Evolutionary conservation across 2,329 filamentous ascomycete species (phyloP).

Genomic region (Pezicula neosporulosa): DNA sequence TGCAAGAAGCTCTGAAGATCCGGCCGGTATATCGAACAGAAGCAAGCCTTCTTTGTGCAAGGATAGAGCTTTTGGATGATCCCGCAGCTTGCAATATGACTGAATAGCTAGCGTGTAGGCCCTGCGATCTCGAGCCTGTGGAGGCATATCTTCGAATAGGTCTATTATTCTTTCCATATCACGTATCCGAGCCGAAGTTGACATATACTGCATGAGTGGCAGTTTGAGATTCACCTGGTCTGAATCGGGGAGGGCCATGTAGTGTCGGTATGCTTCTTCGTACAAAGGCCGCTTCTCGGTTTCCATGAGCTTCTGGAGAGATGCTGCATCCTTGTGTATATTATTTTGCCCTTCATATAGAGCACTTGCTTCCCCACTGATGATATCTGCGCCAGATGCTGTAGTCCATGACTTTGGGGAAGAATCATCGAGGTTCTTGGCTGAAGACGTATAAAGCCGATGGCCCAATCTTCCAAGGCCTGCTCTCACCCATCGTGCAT

Average conservation of each 20-base stretch:
- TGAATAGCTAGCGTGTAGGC: slow-evolving; percentile 42
- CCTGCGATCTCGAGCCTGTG: slow-evolving; percentile 30
- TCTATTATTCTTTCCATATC: slow-evolving; percentile 38
- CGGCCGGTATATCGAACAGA: slow-evolving; percentile 14
- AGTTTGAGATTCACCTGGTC: slow-evolving; percentile 17
- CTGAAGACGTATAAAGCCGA: slow-evolving; percentile 30
- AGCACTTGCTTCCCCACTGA: neutral
- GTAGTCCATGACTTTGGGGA: neutral
- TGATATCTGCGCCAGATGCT: neutral
- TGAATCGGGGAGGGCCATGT: slow-evolving; percentile 17
- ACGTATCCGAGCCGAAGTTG: slow-evolving; percentile 30
- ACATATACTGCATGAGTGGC: slow-evolving; percentile 33
- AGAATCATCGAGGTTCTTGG: slow-evolving; percentile 10
- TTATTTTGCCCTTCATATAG: neutral
- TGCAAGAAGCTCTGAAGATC: slow-evolving; percentile 18
- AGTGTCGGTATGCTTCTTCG: slow-evolving; percentile 40
- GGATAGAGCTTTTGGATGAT: slow-evolving; percentile 30
- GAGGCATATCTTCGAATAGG: slow-evolving; percentile 37
- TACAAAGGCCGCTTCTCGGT: slow-evolving; percentile 18
- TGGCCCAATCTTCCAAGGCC: slow-evolving; percentile 20
- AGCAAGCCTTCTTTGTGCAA: slow-evolving; percentile 15
- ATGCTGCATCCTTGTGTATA: slow-evolving; percentile 1
- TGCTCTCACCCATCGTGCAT: slow-evolving; percentile 12
- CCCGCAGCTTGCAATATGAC: slow-evolving; percentile 38
- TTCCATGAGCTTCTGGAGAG: slow-evolving; percentile 12